These are phyloP conservation scores for Talaromyces borbonicus DNA, from an alignment of 495 filamentous ascomycete species.

Conservation along the genomic window DNA sequence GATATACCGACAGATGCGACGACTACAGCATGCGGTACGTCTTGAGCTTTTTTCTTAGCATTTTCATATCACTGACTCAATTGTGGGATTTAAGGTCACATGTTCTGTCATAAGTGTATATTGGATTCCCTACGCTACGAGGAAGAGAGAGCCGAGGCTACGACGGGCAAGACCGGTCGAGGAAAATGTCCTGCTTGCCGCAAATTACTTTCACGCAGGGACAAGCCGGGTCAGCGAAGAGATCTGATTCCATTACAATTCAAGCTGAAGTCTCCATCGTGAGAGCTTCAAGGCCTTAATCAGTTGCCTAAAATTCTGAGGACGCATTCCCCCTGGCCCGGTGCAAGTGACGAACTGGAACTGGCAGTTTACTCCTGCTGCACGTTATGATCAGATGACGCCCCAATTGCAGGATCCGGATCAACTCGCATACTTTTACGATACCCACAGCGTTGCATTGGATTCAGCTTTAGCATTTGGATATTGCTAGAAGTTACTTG, in stretches of 20 bases:
- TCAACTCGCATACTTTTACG: no score
- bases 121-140: slow-evolving; percentile 59
- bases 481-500: no score
- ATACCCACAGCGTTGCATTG: no score
- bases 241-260: slow-evolving; percentile 46
- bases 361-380: no score
- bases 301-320: no score
- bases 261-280: slow-evolving; percentile 35
- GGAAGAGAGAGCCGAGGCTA: slow-evolving; percentile 31
- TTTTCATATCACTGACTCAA: background rate
- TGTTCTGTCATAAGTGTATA: slow-evolving; percentile 79
- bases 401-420: no score
- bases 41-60: background rate
- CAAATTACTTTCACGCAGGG: slow-evolving; percentile 23
- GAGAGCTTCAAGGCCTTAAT: no score
- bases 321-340: no score
- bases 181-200: slow-evolving; percentile 40
- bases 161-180: slow-evolving; percentile 16
- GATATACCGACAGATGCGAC: slow-evolving; percentile 64
- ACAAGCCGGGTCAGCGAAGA: slow-evolving; percentile 24
- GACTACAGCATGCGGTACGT: slow-evolving; percentile 75
- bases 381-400: no score
- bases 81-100: slow-evolving; percentile 53
- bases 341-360: no score
- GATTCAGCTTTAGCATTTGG: no score